These are phyloP conservation scores for Aspergillus latus DNA, from an alignment of 2,329 filamentous ascomycete species.

Conservation along the genomic window DNA sequence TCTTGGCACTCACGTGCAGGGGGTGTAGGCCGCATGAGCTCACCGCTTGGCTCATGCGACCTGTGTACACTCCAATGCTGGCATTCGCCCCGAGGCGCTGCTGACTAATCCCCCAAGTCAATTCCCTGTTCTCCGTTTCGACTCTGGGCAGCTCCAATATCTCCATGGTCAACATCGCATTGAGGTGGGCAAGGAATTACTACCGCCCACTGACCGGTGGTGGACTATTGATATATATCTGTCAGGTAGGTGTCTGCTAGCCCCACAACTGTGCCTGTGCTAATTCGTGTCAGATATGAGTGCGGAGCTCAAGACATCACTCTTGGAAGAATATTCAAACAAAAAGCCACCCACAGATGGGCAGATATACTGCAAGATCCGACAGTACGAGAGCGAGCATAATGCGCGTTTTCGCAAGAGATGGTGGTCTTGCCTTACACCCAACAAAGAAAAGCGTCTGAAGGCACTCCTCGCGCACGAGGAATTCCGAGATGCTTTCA, in stretches of 20 bases:
- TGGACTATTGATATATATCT: constrained; percentile 35
- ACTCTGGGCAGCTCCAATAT: constrained; percentile 21
- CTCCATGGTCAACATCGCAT: constrained; percentile 29
- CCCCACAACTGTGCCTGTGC: background rate
- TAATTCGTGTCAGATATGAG: constrained; percentile 20
- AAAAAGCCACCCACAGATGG: constrained; percentile 23
- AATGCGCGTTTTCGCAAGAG: constrained; percentile 20
- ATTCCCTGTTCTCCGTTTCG: constrained; percentile 24
- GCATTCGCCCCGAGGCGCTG: background rate
- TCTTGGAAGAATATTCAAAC: constrained; percentile 25
- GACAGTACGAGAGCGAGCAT: constrained; percentile 22
- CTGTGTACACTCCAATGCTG: no score
- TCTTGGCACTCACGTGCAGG: no score
- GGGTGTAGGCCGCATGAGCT: no score
- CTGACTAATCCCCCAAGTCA: constrained; percentile 4
- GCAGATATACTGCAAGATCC: constrained; percentile 26
- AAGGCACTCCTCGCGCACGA: constrained; percentile 17
- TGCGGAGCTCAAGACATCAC: constrained; percentile 8
- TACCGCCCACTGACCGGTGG: constrained; percentile 24
- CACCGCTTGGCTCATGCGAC: no score
- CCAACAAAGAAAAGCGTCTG: constrained; percentile 20
- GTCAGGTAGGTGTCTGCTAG: constrained; percentile 17
- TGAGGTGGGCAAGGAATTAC: constrained; percentile 18
- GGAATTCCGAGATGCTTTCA: constrained; percentile 30
- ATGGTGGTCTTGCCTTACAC: constrained; percentile 21